A percentile compares a stretch with the other conserved stretches of the same genome.
phyloP scores from a whole-genome alignment of 371 early-diverging fungal genomes.

The Apophysomyces trapeziformis region DNA sequence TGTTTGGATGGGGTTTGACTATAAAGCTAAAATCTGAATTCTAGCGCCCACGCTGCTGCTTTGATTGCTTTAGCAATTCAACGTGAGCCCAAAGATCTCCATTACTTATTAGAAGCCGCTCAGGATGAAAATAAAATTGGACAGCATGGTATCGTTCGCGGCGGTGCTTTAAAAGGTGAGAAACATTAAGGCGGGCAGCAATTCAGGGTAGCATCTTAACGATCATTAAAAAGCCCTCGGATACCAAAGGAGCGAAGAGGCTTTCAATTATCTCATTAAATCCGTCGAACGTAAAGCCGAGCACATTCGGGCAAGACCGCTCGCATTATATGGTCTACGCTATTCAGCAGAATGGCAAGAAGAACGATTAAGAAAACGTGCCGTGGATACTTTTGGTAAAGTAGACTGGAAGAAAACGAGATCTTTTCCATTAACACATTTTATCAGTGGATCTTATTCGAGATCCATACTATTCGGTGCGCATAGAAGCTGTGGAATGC shows the following conservation, averaged over 20 bases:
- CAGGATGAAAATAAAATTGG: slow-evolving; percentile 43
- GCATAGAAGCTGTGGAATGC: slow-evolving; percentile 28
- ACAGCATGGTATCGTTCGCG: slow-evolving; percentile 42
- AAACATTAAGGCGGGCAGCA: background rate
- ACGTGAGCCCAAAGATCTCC: slow-evolving; percentile 44
- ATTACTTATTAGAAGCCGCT: slow-evolving; percentile 39
- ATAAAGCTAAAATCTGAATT: background rate
- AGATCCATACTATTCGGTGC: slow-evolving; percentile 31
- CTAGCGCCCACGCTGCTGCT: slow-evolving; percentile 38
- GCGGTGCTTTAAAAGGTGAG: slow-evolving; percentile 41
- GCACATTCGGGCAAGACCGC: slow-evolving; percentile 33
- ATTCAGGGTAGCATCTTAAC: background rate
- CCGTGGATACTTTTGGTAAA: slow-evolving; percentile 36
- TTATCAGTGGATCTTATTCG: slow-evolving; percentile 30
- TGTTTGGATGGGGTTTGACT: background rate
- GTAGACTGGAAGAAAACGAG: background rate
- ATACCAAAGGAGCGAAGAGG: slow-evolving; percentile 42
- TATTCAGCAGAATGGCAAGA: slow-evolving; percentile 46
- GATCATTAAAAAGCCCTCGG: slow-evolving; percentile 36
- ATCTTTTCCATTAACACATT: background rate
- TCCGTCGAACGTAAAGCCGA: slow-evolving; percentile 37
- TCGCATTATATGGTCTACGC: slow-evolving; percentile 33
- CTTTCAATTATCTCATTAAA: slow-evolving; percentile 43
- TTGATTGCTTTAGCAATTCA: slow-evolving; percentile 46
- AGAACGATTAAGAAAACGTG: slow-evolving; percentile 20